Base-by-base conservation (phyloP, 148 eudicot genomes). In the Camellia sinensis region DNA sequence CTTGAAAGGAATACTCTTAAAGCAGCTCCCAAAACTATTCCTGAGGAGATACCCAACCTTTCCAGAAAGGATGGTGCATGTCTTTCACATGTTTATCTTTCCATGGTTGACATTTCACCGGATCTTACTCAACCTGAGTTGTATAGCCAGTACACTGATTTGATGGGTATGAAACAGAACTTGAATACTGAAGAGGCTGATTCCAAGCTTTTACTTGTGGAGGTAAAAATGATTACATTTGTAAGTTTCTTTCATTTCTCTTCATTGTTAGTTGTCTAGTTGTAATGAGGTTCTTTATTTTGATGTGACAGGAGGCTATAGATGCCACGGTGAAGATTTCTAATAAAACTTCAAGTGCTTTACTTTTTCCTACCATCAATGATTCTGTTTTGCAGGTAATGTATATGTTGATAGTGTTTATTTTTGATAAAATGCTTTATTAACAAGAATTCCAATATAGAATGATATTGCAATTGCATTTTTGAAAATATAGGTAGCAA, bases 371-470 rank as follows among this genome's bases (percentile, higher is more conserved):
- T 79, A 80, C 89, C 41, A 82, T 80, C 15, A 84, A 85, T 81
- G 88, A 91, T 71, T 87, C 93, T 56, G 83, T 93, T 75, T 93
- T 91, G 77, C 88, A 93, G 98, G 98, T 93, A 29, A 84, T 71
- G 59, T 78, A 18, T 43, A 13, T 75, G 43, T 40, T n/a, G 11
- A 43, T 37, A 50, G 19, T 63, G 46, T 8, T 21, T 50, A 2
- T 37, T 80, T 45, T 54, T 43, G 17, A 6, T 22, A 40, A 41
- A 46, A 70, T 79, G 60, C 3, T 59, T 37, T 64, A 0, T 63
- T 13, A 65, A 61, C 3, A 19, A 18, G 29, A 43, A 40, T 3
- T 45, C 7, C 14, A 4, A 13, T 9, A 3, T 54, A 14, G 21
- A n/a, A 1, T 74, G 14, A 44, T 46, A 5, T 44, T 50, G 22